A percentile compares a stretch with the other conserved stretches of the same genome.
Conservation (phyloP, 768 basidiomycete genomes). For the Ramaria sp. region DNA sequence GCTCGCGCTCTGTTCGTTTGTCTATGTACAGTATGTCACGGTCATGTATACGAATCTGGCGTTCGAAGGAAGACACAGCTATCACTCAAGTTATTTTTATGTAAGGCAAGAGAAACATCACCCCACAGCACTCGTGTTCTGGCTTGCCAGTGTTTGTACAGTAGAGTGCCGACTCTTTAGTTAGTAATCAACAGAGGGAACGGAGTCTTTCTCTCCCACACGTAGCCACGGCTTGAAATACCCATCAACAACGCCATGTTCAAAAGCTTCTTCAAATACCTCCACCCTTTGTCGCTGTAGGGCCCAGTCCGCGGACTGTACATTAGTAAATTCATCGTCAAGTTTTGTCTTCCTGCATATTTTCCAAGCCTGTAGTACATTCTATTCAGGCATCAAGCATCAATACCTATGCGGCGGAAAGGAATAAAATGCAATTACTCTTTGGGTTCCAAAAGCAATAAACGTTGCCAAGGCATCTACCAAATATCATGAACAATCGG, state of each 20-base stretch:
- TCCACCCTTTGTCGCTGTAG: background rate
- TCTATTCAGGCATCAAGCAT: background rate
- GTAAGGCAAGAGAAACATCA: too few species aligned
- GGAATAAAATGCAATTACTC: background rate
- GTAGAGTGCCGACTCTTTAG: too few species aligned
- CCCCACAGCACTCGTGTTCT: too few species aligned
- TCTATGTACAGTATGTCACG: too few species aligned
- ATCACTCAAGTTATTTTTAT: too few species aligned
- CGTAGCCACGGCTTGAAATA: background rate
- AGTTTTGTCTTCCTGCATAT: background rate
- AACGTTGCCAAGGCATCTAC: background rate
- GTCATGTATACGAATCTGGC: too few species aligned
- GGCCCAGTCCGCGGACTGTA: background rate
- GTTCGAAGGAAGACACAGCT: too few species aligned
- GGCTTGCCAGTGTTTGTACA: too few species aligned
- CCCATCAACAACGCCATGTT: background rate
- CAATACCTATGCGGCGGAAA: background rate
- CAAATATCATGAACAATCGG: background rate
- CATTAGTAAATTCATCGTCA: background rate
- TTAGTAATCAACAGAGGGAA: too few species aligned
- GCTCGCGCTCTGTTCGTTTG: too few species aligned
- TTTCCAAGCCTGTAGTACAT: background rate
- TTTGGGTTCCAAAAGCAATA: background rate
- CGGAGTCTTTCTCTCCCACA: too few species aligned
- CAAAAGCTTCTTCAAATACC: background rate